Evolutionary conservation across 768 basidiomycete genomes (phyloP).

Genomic region (Kwoniella newhampshirensis): DNA sequence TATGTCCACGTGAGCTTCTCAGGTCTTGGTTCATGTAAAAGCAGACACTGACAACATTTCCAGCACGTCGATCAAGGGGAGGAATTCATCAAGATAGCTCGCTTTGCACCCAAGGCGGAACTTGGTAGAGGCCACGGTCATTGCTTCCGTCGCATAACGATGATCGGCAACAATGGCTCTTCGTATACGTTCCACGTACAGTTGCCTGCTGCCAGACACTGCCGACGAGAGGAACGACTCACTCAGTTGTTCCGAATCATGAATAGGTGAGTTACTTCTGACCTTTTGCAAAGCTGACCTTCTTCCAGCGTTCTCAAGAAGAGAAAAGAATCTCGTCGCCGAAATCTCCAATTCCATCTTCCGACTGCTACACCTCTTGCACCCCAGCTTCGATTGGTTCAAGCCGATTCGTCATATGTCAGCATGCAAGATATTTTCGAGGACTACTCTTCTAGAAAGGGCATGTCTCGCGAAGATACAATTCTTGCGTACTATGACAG

Average conservation of each 20-base stretch:
- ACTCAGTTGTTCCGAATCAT: constrained; percentile 92
- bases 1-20: constrained; percentile 77
- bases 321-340: constrained; percentile 88
- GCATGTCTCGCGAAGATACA: constrained; percentile 82
- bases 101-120: constrained; percentile 87
- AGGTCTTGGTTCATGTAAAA: too few relatives aligned
- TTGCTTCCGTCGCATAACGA: constrained; percentile 84
- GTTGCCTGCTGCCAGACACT: constrained; percentile 76
- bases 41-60: not conserved
- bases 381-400: constrained; percentile 77
- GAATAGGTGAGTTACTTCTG: constrained; percentile 66
- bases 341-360: constrained; percentile 86
- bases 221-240: constrained; percentile 86
- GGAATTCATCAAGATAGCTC: constrained; percentile 83
- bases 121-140: constrained; percentile 80
- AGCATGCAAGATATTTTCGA: constrained; percentile 93
- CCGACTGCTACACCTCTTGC: constrained; percentile 78
- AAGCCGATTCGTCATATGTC: constrained; percentile 87
- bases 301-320: constrained; percentile 68
- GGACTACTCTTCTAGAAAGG: constrained; percentile 71
- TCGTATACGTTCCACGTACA: constrained; percentile 87
- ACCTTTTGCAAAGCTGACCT: not conserved
- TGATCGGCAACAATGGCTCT: constrained; percentile 89
- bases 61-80: constrained; percentile 94
- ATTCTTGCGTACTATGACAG: constrained; percentile 83